Evolutionary conservation across 306 rosid genomes (phyloP), one percentile per base, ranked within the genome.

Genomic region (barrel medic (Medicago truncatula)): DNA sequence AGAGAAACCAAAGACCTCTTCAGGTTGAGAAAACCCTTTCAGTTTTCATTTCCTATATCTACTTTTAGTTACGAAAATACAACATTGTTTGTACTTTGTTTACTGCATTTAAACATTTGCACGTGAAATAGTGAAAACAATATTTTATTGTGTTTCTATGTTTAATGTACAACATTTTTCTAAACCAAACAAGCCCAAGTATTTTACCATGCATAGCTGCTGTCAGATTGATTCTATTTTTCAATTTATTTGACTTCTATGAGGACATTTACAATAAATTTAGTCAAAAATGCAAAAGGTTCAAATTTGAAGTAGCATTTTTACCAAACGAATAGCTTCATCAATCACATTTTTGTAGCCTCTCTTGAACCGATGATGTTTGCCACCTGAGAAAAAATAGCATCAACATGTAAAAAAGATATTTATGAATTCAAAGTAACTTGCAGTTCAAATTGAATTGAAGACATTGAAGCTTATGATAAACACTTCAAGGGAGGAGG

Each of bases 321-420:
- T 23, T 58, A 92, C 98, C 96, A 95, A 85, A 59, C 97, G 96
- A 81, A 92, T 86, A 59, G 98, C 97, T 86, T 95, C 97, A 74
- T 95, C 98, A 63, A 90, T 95, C 83, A 95, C 98, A 78, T 95
- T 95, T 85, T 89, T 95, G 89, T 95, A 92, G 86, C 98, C 97
- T 83, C 97, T 92, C 81, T 89, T 92, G 88, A 95, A 95, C 74
- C 97, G 94, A 74, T 87, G 98, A 80, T 95, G 98, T 82, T 85
- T 95, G 39, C 97, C 98, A 74, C 96, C 98, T 95, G 78, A 47
- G 47, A 80, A 79, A 78, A 85, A 83, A 47, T 67, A 12, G 52
- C 63, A 80, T 21, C 71, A 47, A 39, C 78, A 74, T 23, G 72
- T 78, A 67, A 77, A 44, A 65, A 61, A 15, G 38, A 7, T 38